Evolutionary conservation across 2,329 filamentous ascomycete species (phyloP), one percentile per base, ranked within the genome.

Genomic region (Aspergillus sp.): DNA sequence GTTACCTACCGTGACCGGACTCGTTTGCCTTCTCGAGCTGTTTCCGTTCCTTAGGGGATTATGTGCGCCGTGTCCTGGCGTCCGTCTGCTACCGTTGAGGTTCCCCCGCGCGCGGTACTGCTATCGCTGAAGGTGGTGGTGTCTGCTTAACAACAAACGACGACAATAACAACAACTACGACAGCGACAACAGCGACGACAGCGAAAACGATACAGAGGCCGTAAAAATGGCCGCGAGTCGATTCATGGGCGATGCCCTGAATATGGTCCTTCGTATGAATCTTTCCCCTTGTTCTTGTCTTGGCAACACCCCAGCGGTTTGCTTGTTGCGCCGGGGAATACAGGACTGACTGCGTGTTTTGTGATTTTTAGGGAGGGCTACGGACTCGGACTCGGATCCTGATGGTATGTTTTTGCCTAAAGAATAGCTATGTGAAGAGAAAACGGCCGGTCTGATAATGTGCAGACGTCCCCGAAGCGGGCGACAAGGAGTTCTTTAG

Each of bases 401-500:
- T 41, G 65, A 63, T 62, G 63, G 65, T 68, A 64, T 49, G 65
- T 19, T 29, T 19, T 19, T 19, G 19, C 19, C 19, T 19, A 19
- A 19, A 19, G 19, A 1, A 1, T 19, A 19, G 19, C 19, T 19
- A 19, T 19, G 19, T 19, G 19, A 19, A 19, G 19, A 19, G 19
- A 19, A 19, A 19, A 19, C 19, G 19, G 19, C 19, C 19, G 19
- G 19, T 19, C 19, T 19, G 50, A 54, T 51, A 12, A 52, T 46
- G 45, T 41, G 50, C 53, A 71, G 73, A 73, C 80, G 81, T 82
- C 58, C 80, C 83, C 50, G 88, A 95, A 68, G 85, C 88, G 39
- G 85, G 87, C 42, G 82, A 94, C 69, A 90, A 94, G 75, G 93
- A 98, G 74, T 86, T 95, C 54, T 88, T 89, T 65, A 86, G 90